Conservation (phyloP, 1,284 basidiomycete species). For the Amylostereum areolatum region DNA sequence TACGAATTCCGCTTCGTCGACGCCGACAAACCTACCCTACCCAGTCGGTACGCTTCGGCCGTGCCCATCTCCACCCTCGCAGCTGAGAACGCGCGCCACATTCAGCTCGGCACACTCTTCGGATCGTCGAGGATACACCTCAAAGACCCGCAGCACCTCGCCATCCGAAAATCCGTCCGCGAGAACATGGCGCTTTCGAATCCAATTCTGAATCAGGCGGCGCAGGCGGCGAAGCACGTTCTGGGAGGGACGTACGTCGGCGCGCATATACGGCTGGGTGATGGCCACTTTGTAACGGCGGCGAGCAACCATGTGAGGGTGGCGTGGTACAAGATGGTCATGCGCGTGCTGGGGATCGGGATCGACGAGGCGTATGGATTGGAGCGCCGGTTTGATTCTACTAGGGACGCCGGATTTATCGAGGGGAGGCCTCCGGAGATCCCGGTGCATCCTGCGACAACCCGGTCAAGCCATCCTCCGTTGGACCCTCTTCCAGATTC, state of each 20-base stretch:
- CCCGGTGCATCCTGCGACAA: constrained; percentile 14
- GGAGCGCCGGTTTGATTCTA: constrained; percentile 23
- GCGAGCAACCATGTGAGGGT: constrained; percentile 35
- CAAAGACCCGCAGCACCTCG: constrained; percentile 28
- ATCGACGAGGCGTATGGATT: constrained; percentile 32
- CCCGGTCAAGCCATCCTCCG: constrained; percentile 15
- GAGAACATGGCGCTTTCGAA: constrained; percentile 49
- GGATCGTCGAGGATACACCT: constrained; percentile 61
- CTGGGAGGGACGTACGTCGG: constrained; percentile 55
- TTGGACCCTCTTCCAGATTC: constrained; percentile 16
- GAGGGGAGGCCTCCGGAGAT: constrained; percentile 9
- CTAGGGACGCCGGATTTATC: constrained; percentile 8
- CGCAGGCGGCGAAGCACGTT: constrained; percentile 32
- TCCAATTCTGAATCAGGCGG: constrained; percentile 33
- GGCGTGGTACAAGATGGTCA: constrained; percentile 55
- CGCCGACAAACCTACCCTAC: constrained; percentile 24
- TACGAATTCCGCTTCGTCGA: constrained; percentile 70
- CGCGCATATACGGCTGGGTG: constrained; percentile 61
- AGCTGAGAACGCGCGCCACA: constrained; percentile 34
- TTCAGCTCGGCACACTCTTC: constrained; percentile 65
- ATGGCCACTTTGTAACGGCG: constrained; percentile 50
- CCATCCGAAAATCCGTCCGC: constrained; percentile 39
- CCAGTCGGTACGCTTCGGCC: constrained; percentile 36
- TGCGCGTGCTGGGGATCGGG: constrained; percentile 33
- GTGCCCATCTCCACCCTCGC: constrained; percentile 40